phyloP scores from a whole-genome alignment of 2,329 filamentous ascomycete genomes.

The Calonectria fujianensis region DNA sequence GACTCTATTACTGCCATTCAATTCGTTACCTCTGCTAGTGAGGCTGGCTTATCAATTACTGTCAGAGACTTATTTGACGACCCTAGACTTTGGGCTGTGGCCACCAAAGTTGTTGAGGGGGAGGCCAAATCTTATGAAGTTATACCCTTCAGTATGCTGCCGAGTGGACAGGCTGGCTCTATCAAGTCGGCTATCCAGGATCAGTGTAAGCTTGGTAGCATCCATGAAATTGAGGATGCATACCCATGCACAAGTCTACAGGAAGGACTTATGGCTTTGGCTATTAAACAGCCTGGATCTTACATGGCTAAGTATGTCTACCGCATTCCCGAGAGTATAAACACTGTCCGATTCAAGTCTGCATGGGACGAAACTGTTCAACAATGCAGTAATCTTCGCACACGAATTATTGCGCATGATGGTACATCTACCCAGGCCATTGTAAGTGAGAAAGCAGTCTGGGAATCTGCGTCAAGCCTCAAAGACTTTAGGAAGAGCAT shows the following conservation, averaged over 20 bases:
- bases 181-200: neutral
- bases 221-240: conserved; percentile 54
- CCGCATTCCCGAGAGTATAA: conserved; percentile 2
- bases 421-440: conserved; percentile 17
- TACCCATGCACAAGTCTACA: conserved; percentile 62
- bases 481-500: neutral
- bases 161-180: neutral
- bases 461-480: conserved; percentile 6
- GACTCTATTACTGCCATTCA: conserved; percentile 53
- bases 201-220: conserved; percentile 10
- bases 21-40: conserved; percentile 31
- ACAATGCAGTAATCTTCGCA: conserved; percentile 24
- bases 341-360: conserved; percentile 4
- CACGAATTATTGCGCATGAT: conserved; percentile 14
- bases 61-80: conserved; percentile 39
- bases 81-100: conserved; percentile 24
- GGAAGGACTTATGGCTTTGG: conserved; percentile 58
- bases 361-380: conserved; percentile 19
- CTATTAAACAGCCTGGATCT: conserved; percentile 35
- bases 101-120: neutral
- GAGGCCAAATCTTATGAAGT: neutral
- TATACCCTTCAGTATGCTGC: conserved; percentile 7
- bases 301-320: conserved; percentile 38
- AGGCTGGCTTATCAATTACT: conserved; percentile 23
- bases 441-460: conserved; percentile 6